phyloP scores from a whole-genome alignment of 129 eudicot species.

The Centella asiatica region DNA sequence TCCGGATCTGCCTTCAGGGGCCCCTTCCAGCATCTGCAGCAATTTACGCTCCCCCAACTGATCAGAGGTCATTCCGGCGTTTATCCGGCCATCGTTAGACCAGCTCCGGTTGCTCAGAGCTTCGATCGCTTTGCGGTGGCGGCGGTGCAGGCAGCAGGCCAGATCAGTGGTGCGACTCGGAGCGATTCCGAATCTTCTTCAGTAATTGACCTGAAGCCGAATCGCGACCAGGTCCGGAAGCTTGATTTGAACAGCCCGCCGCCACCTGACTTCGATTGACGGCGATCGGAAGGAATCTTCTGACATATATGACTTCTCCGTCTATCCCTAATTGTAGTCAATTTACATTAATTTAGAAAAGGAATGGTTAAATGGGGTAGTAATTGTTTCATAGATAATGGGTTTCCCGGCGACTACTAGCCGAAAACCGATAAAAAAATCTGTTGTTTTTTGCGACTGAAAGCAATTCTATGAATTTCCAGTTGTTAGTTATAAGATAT shows the following conservation, averaged over 20 bases:
- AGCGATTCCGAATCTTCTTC: constrained; percentile 13
- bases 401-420: too few species aligned
- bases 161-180: neutral
- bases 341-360: too few species aligned
- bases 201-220: neutral
- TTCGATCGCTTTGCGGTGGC: neutral
- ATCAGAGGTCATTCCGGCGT: neutral
- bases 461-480: too few species aligned
- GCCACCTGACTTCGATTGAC: neutral
- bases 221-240: neutral
- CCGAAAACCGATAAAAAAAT: too few species aligned
- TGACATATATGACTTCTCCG: neutral
- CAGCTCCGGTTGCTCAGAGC: neutral
- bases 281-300: neutral
- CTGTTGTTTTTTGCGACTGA: too few species aligned
- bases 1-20: neutral
- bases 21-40: neutral
- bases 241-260: constrained; percentile 1
- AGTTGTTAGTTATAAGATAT: too few species aligned
- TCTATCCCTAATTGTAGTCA: neutral
- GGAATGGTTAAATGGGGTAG: too few species aligned
- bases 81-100: neutral
- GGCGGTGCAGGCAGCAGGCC: neutral
- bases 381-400: too few species aligned
- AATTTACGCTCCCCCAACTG: neutral